A percentile compares a stretch with the other conserved stretches of the same genome.
Evolutionary conservation across 1,284 basidiomycete species (phyloP).

Genomic region (Moniliophthora roreri): DNA sequence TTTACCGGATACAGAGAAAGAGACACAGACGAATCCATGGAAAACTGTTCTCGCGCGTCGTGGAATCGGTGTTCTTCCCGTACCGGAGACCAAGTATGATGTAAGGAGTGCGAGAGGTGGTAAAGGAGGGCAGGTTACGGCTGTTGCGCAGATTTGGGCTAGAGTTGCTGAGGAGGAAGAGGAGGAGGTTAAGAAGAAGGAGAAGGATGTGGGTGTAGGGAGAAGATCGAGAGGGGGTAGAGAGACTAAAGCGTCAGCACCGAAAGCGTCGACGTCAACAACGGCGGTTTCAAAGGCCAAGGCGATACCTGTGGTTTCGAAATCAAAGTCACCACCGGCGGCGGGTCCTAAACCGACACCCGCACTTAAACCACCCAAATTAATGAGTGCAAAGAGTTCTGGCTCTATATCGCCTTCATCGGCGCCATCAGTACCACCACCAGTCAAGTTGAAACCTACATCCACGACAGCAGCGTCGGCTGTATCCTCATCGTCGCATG

Average conservation of each 20-base stretch:
- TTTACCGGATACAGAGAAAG: constrained; percentile 17
- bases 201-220: constrained; percentile 1
- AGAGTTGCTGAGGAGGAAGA: constrained; percentile 31
- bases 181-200: constrained; percentile 5
- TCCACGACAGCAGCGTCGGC: constrained; percentile 64
- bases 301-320: too few relatives aligned
- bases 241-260: too few relatives aligned
- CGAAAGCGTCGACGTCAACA: too few relatives aligned
- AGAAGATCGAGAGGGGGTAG: too few relatives aligned
- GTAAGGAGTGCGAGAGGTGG: constrained; percentile 77
- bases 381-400: too few relatives aligned
- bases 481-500: constrained; percentile 65
- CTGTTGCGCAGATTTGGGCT: constrained; percentile 75
- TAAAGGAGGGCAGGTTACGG: constrained; percentile 70
- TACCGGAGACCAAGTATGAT: constrained; percentile 64
- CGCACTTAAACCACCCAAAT: too few relatives aligned
- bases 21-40: constrained; percentile 15
- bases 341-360: too few relatives aligned
- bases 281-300: too few relatives aligned
- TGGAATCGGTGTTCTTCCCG: constrained; percentile 1
- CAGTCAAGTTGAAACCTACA: too few relatives aligned
- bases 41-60: constrained; percentile 14
- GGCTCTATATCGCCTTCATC: too few relatives aligned
- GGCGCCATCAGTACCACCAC: too few relatives aligned
- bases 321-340: too few relatives aligned